Base-by-base conservation (phyloP, 495 filamentous ascomycete species). In the Antarctomyces pellizariae region DNA sequence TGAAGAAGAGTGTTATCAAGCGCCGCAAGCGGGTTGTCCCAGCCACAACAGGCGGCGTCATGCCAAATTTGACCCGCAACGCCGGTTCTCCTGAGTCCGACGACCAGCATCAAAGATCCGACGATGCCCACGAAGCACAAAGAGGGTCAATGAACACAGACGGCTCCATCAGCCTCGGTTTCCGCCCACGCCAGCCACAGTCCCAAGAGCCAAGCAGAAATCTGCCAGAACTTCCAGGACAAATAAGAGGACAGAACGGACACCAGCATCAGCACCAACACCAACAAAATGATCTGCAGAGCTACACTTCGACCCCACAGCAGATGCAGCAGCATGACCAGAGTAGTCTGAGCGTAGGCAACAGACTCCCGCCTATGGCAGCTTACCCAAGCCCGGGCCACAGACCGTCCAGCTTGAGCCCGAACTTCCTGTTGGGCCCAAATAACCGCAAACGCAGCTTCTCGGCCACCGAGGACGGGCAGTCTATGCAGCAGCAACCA, bases 1-100 rank as follows among this genome's bases (percentile, higher is more conserved):
- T 97, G 89, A 97, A 97, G 49, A 95, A 92, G 50, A 72, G 75
- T 0, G 69, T 86, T 28, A 97, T 97, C 46, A 95, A 95, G 50
- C 67, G 86, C 22, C 70, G 86, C 32, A 97, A 95, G 53, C 73
- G 86, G 11, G 82, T 97, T 9, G 79, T 97, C 22, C 84, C 86
- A 11, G 80, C 76, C 10, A 42, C 40, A 18, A 36, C 27, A n/a
- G 36, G 45, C 12, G 41, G 35, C 5, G 53, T 53, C 21, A 33
- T 32, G 19, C 54, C 53, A 31, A 41, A 17, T 26, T 22, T 7
- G 27, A 37, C 30, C 29, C 25, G n/a, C n/a, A 36, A 38, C 17
- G 29, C 36, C 32, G 39, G 36, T 4, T 48, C 47, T 7, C 41
- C 49, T 6, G 49, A 49, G 27, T 52, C 48, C 18, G 37, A 54